Evolutionary conservation across 208 protist species (phyloP).

Genomic region (Trypanosoma brucei): DNA sequence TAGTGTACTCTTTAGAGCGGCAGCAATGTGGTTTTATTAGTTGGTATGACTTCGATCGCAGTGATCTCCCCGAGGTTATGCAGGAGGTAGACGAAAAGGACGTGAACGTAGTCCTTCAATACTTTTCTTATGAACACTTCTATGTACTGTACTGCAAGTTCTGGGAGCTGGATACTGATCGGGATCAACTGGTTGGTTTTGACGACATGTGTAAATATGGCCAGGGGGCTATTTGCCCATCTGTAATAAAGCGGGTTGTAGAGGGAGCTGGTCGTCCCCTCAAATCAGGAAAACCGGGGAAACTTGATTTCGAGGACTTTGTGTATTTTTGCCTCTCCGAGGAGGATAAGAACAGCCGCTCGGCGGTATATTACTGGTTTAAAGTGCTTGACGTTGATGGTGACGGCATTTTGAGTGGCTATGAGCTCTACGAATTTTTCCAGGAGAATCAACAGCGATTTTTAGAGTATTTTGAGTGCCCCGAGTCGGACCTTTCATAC

Average conservation of each 20-base stretch:
- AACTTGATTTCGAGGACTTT: slow-evolving; percentile 93
- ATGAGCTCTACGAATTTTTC: slow-evolving; percentile 93
- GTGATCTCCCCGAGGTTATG: slow-evolving; percentile 80
- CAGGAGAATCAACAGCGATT: slow-evolving; percentile 90
- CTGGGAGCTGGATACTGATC: slow-evolving; percentile 97
- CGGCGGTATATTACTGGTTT: slow-evolving; percentile 95
- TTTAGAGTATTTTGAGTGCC: slow-evolving; percentile 56
- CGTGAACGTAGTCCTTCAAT: slow-evolving; percentile 86
- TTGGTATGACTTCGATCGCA: slow-evolving; percentile 82
- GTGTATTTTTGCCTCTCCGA: slow-evolving; percentile 95
- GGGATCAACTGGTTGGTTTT: slow-evolving; percentile 87
- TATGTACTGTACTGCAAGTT: slow-evolving; percentile 99
- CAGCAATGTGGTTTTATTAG: slow-evolving; percentile 70
- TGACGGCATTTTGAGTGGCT: slow-evolving; percentile 92
- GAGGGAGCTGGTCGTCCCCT: slow-evolving; percentile 59
- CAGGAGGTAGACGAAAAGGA: slow-evolving; percentile 77
- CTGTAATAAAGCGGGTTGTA: slow-evolving; percentile 78
- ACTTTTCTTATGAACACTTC: slow-evolving; percentile 99
- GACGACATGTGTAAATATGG: slow-evolving; percentile 89
- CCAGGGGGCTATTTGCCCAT: slow-evolving; percentile 56
- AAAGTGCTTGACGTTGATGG: slow-evolving; percentile 89
- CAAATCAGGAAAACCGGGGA: slow-evolving; percentile 44
- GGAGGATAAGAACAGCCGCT: slow-evolving; percentile 93
- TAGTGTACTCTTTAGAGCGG: slow-evolving; percentile 92
- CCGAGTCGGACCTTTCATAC: slow-evolving; percentile 51